These are phyloP conservation scores for Parastagonospora nodorum DNA, from an alignment of 2,329 filamentous ascomycete genomes.

Conservation along the genomic window DNA sequence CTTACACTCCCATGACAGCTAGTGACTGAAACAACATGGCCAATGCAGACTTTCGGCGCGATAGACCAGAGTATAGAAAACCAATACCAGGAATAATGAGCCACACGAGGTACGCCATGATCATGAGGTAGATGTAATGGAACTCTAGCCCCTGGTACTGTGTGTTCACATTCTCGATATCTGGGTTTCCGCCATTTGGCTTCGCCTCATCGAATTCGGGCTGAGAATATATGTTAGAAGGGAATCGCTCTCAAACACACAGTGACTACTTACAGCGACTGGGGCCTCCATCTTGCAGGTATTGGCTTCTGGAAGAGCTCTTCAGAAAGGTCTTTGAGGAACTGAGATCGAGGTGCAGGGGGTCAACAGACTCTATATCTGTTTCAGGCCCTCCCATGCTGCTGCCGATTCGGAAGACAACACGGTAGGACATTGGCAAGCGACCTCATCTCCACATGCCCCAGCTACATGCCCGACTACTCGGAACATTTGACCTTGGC, in stretches of 20 bases:
- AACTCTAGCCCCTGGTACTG: constrained; percentile 65
- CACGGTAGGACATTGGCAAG: constrained; percentile 11
- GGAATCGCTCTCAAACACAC: neutral
- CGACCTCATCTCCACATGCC: constrained; percentile 16
- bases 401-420: constrained; percentile 14
- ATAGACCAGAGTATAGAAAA: constrained; percentile 67
- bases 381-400: constrained; percentile 3
- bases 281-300: constrained; percentile 19
- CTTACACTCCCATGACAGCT: constrained; percentile 60
- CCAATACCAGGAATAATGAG: constrained; percentile 71
- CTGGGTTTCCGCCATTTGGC: constrained; percentile 61
- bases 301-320: neutral
- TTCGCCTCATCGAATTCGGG: constrained; percentile 48
- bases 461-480: constrained; percentile 22
- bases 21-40: constrained; percentile 67
- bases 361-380: constrained; percentile 23
- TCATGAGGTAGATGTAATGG: constrained; percentile 64
- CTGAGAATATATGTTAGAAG: constrained; percentile 17
- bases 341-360: constrained; percentile 15
- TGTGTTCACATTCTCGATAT: constrained; percentile 60
- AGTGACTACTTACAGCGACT: constrained; percentile 16
- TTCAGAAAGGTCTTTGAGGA: constrained; percentile 1
- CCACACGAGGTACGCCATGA: constrained; percentile 67
- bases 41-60: constrained; percentile 66
- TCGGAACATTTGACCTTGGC: constrained; percentile 30